Conservation (phyloP, 441 rosid species). For the Croton laevigatus region DNA sequence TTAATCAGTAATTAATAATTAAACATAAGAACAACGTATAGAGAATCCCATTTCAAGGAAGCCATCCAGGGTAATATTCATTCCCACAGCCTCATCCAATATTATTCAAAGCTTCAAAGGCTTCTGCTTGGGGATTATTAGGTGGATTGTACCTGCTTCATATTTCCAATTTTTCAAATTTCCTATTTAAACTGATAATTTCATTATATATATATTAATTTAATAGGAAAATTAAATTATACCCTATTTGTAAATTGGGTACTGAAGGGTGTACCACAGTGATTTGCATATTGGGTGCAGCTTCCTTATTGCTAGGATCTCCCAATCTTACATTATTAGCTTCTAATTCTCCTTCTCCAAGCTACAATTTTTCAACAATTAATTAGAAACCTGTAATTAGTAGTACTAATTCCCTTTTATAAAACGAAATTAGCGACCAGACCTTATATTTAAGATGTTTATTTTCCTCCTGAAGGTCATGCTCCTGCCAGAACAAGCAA, state of each 20-base stretch:
- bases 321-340: slow-evolving; percentile 12
- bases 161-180: neutral
- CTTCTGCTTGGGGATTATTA: slow-evolving; percentile 7
- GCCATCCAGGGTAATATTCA: slow-evolving; percentile 15
- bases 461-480: slow-evolving; percentile 32
- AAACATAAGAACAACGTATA: neutral
- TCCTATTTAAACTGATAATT: neutral
- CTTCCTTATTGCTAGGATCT: slow-evolving; percentile 10
- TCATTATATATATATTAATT: too few species aligned
- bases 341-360: slow-evolving; percentile 19
- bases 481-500: slow-evolving; percentile 22
- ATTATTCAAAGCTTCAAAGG: neutral
- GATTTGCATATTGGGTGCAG: neutral
- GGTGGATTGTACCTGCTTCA: slow-evolving; percentile 18
- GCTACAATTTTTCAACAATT: slow-evolving; percentile 20
- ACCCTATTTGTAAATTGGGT: slow-evolving; percentile 18
- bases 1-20: too few species aligned
- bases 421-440: neutral
- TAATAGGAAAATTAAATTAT: neutral
- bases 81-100: neutral
- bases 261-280: neutral
- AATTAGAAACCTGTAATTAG: neutral
- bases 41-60: neutral
- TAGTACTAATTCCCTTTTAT: neutral
- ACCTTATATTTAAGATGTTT: slow-evolving; percentile 34